Conservation (phyloP, 768 basidiomycete species). For the Amanita inopinata region DNA sequence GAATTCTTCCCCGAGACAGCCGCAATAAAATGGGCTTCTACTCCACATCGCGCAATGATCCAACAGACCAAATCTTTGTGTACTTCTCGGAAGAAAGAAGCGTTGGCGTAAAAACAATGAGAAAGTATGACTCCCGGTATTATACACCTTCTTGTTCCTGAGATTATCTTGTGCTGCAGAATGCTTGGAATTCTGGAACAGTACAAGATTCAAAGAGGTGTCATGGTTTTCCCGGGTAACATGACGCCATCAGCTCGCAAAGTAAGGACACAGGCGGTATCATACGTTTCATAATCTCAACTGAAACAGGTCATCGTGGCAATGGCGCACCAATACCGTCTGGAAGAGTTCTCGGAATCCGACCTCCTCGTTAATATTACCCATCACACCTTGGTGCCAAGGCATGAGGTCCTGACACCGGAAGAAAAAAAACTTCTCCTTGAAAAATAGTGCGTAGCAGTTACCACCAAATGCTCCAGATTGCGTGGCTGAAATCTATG, state of each 20-base stretch:
- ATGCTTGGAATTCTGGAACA: conserved; percentile 86
- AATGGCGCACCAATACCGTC: conserved; percentile 75
- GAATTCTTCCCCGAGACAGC: conserved; percentile 32
- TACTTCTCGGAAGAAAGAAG: conserved; percentile 95
- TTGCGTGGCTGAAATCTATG: conserved; percentile 12
- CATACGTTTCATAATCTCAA: conserved; percentile 11
- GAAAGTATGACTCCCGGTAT: conserved; percentile 74
- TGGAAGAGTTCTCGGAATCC: conserved; percentile 95
- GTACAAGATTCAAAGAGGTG: conserved; percentile 80
- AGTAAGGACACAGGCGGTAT: conserved; percentile 32
- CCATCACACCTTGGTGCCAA: conserved; percentile 89
- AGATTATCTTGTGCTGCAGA: conserved; percentile 30
- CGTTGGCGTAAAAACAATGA: conserved; percentile 96
- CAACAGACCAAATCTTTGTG: conserved; percentile 77
- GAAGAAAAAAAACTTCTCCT: conserved; percentile 84
- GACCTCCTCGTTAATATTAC: conserved; percentile 97
- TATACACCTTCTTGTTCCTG: conserved; percentile 5
- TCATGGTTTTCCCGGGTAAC: conserved; percentile 91
- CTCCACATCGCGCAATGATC: conserved; percentile 60
- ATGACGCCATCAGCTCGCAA: conserved; percentile 98
- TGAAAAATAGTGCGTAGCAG: conserved; percentile 77
- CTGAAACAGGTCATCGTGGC: conserved; percentile 74
- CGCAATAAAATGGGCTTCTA: conserved; percentile 87
- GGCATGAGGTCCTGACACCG: conserved; percentile 75
- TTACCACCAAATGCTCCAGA: conserved; percentile 4